These are phyloP conservation scores for Penicillium crustosum DNA, from an alignment of 2,329 filamentous ascomycete species.

Conservation along the genomic window DNA sequence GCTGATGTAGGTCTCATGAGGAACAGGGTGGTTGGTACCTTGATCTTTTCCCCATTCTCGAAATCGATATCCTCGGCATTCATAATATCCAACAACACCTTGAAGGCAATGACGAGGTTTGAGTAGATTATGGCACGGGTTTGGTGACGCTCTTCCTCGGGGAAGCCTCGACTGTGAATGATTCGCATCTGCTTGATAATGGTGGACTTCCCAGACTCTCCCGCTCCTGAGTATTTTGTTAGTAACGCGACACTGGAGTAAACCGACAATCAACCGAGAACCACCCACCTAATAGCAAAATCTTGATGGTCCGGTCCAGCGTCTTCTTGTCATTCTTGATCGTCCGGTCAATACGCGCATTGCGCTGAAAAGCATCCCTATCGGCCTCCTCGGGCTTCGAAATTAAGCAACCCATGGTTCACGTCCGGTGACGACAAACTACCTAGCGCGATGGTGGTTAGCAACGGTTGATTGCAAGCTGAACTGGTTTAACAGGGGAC, in stretches of 20 bases:
- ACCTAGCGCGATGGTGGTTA: slow-evolving; percentile 11
- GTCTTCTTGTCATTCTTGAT: slow-evolving; percentile 86
- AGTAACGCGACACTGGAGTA: slow-evolving; percentile 14
- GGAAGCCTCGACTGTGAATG: slow-evolving; percentile 92
- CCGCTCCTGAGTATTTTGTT: slow-evolving; percentile 67
- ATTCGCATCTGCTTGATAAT: slow-evolving; percentile 99
- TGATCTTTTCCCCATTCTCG: slow-evolving; percentile 69
- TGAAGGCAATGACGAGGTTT: slow-evolving; percentile 90
- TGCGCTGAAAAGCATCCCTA: slow-evolving; percentile 44
- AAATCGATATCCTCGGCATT: slow-evolving; percentile 77
- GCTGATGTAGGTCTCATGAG: slow-evolving; percentile 11
- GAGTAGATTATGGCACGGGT: slow-evolving; percentile 95
- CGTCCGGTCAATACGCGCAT: slow-evolving; percentile 76
- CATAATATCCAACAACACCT: slow-evolving; percentile 89
- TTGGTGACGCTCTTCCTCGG: slow-evolving; percentile 82
- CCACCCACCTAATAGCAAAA: slow-evolving; percentile 79
- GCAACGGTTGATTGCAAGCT: slow-evolving; percentile 4
- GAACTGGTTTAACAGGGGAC: not conserved
- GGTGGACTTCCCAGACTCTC: slow-evolving; percentile 93
- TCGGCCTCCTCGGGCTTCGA: slow-evolving; percentile 45
- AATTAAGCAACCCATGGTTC: slow-evolving; percentile 47
- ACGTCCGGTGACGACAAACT: slow-evolving; percentile 6
- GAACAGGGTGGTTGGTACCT: slow-evolving; percentile 55
- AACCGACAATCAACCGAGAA: not conserved
- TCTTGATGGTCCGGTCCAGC: slow-evolving; percentile 84